Evolutionary conservation across 352 stramenopile species (phyloP).

Genomic region (Pythium phragmiticola): DNA sequence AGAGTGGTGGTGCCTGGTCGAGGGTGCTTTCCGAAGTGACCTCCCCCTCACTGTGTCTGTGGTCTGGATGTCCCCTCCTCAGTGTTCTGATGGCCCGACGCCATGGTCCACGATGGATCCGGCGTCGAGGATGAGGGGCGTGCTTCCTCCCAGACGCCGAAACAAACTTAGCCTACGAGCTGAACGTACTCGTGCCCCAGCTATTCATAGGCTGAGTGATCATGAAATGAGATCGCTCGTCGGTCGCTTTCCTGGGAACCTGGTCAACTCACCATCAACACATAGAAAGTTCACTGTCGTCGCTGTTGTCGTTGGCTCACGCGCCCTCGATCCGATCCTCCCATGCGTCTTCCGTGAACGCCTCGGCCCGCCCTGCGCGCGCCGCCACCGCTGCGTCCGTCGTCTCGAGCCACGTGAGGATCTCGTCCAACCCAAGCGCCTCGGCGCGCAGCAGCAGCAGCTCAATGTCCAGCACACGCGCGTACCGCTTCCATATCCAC

Average conservation of each 20-base stretch:
- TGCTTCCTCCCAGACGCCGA: not conserved
- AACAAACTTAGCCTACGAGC: not conserved
- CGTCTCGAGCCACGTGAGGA: conserved; percentile 18
- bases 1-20: not conserved
- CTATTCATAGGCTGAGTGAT: conserved; percentile 20
- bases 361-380: not conserved
- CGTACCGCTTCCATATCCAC: conserved; percentile 27
- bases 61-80: not conserved
- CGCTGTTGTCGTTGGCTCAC: not conserved
- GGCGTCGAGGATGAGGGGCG: conserved; percentile 7
- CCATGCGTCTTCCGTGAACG: no score
- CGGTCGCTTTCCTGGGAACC: not conserved
- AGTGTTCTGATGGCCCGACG: not conserved
- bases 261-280: not conserved
- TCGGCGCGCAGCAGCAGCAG: conserved; percentile 16
- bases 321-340: not conserved
- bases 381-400: not conserved
- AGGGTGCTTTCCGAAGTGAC: not conserved
- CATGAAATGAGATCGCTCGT: conserved; percentile 10
- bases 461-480: conserved; percentile 17
- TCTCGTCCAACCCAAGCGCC: conserved; percentile 4
- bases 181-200: not conserved
- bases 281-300: not conserved
- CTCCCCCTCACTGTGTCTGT: no score
- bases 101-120: not conserved